phyloP scores from a whole-genome alignment of 2,329 filamentous ascomycete genomes.

The Hypoxylon sp. region DNA sequence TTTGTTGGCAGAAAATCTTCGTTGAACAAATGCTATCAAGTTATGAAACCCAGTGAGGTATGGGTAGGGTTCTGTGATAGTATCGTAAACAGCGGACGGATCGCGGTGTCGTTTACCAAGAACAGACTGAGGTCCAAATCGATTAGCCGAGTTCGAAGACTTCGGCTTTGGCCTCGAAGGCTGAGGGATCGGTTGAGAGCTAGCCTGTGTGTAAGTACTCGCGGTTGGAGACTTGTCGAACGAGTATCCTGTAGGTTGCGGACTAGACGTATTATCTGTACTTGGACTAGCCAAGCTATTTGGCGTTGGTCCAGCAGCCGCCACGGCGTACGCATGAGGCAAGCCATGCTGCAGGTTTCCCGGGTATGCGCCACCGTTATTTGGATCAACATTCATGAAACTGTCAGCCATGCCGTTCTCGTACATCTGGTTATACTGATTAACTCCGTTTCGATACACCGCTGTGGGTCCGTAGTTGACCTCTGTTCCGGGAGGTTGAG shows the following conservation, averaged over 20 bases:
- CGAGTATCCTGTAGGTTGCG: slow-evolving; percentile 65
- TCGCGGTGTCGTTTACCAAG: slow-evolving; percentile 75
- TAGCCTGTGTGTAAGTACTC: slow-evolving; percentile 53
- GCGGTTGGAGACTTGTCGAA: slow-evolving; percentile 69
- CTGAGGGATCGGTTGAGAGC: slow-evolving; percentile 50
- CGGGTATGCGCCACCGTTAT: slow-evolving; percentile 62
- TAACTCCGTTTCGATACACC: slow-evolving; percentile 66
- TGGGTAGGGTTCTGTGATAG: slow-evolving; percentile 89
- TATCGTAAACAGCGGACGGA: slow-evolving; percentile 87
- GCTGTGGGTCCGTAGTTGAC: slow-evolving; percentile 59
- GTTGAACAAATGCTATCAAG: slow-evolving; percentile 82
- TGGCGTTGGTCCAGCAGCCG: slow-evolving; percentile 65
- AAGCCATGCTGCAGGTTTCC: slow-evolving; percentile 72
- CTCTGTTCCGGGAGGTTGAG: slow-evolving; percentile 56
- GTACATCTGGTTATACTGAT: slow-evolving; percentile 64
- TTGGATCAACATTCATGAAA: slow-evolving; percentile 66
- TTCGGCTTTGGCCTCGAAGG: slow-evolving; percentile 62
- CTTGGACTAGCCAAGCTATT: slow-evolving; percentile 73
- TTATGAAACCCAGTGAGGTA: slow-evolving; percentile 93
- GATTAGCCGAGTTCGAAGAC: slow-evolving; percentile 56
- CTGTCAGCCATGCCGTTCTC: slow-evolving; percentile 66
- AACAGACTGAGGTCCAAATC: slow-evolving; percentile 62
- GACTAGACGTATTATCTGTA: slow-evolving; percentile 73
- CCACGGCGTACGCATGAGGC: slow-evolving; percentile 75
- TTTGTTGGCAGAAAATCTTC: slow-evolving; percentile 82